Base-by-base conservation (phyloP, 768 basidiomycete genomes). In the Pisolithus microcarpus region DNA sequence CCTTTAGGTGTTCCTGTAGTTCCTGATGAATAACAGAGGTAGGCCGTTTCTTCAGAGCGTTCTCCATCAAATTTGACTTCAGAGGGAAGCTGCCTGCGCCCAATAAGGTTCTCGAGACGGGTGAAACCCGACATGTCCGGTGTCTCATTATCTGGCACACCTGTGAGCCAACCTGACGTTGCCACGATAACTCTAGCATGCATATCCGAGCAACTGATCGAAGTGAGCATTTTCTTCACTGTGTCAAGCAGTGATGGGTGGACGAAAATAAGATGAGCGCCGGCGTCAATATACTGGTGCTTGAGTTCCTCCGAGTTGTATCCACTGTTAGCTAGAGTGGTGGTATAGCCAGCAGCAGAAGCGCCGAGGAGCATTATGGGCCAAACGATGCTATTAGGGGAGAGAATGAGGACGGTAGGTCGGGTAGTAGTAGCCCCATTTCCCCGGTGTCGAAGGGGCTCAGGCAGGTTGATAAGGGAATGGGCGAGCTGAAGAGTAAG, bases 1-100 rank as follows among this genome's bases (percentile, higher is more conserved):
- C 79, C 89, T 65, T 91, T 92, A 3, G 89, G 82, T 55, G 81
- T 81, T 2, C 88, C 86, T 0, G 85, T 88, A 1, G 88, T 91
- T 4, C 88, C 88, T 63, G 68, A 70, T 6, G 68, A 72, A 51
- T 88, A 88, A 51, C 84, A 87, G 37, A 89, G 61, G 55, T 79
- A 80, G 3, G 71, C 65, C 0, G 87, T 87, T 58, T 85, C 81
- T 47, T 81, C 61, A 1, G 81, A 71, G 18, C 70, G 61, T 0
- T 71, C 56, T 0, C 77, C 81, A 11, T 80, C 72, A 45, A 84
- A 81, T 56, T 67, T 70, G 55, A 78, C 81, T 59, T 86, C 84
- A 4, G 69, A 59, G 11, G 58, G 52, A 10, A 87, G 69, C 15
- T 66, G 62, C 3, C 85, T 80, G 3, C 71, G 63, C 0, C 67